Conservation (phyloP, 768 basidiomycete genomes). For the Daedaleopsis sinensis region DNA sequence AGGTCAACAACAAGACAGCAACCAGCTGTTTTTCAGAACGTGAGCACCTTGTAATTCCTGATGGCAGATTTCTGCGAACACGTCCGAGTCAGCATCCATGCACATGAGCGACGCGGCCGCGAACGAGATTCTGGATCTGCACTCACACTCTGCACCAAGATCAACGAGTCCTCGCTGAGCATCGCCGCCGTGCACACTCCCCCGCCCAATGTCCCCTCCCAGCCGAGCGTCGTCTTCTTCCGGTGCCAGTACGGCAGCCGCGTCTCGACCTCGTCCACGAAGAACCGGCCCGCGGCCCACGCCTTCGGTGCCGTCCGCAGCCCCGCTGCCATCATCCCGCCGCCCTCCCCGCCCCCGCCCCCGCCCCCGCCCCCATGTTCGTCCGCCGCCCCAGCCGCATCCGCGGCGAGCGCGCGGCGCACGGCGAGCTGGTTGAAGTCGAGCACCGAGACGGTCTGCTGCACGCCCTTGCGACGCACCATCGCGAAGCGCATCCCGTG, state of each 20-base stretch:
- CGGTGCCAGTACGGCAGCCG: constrained; percentile 49
- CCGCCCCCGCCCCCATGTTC: too few relatives aligned
- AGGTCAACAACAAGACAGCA: too few relatives aligned
- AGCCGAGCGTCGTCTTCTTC: constrained; percentile 13
- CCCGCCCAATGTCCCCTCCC: constrained; percentile 13
- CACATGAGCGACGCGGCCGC: too few relatives aligned
- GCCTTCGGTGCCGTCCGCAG: too few relatives aligned
- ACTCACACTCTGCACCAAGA: constrained; percentile 43
- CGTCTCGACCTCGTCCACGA: constrained; percentile 39
- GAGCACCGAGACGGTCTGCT: constrained; percentile 41
- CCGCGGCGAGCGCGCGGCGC: constrained; percentile 6
- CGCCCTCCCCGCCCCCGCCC: too few relatives aligned
- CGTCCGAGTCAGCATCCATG: background rate
- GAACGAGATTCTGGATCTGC: background rate
- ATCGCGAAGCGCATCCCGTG: constrained; percentile 50
- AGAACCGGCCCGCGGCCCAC: background rate
- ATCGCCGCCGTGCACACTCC: constrained; percentile 42
- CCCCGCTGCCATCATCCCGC: too few relatives aligned
- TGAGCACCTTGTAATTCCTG: constrained; percentile 28
- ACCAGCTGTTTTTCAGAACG: constrained; percentile 20
- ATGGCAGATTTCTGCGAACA: constrained; percentile 10
- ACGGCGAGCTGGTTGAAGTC: constrained; percentile 53
- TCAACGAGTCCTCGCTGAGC: constrained; percentile 59
- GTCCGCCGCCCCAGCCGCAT: constrained; percentile 6
- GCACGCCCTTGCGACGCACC: constrained; percentile 13